Base-by-base conservation (phyloP, 148 eudicot species). In the Cornus kousa region DNA sequence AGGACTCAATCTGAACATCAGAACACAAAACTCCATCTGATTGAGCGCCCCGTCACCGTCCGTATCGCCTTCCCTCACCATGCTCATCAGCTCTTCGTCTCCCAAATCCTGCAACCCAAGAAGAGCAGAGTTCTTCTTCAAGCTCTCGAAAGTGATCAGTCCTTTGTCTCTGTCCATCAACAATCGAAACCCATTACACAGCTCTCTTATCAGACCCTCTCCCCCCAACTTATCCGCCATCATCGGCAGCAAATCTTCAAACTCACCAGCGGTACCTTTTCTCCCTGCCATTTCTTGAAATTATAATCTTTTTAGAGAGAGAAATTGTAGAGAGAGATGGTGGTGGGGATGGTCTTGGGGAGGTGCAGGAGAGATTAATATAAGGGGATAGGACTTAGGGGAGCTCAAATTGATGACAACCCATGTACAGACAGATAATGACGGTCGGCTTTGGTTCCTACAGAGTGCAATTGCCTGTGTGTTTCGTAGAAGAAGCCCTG, bases 1-100 rank as follows among this genome's bases (percentile, higher is more conserved):
- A 1, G 87, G 87, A 48, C 87, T 85, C 67, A 85, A 71, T 77
- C 87, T 82, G 67, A 82, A 85, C 88, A 85, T 85, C 22, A 85
- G 66, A 62, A 85, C 85, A 24, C 85, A 85, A 64, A 85, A 85
- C 71, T 85, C 87, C 85, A 85, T 85, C 77, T 85, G 74, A 74
- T 80, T 82, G 32, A 85, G 81, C 0, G 75, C 87, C 2, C 88
- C 85, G 53, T 85, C 88, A 39, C 88, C 83, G 66, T 82, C 70
- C 33, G 71, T 7, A 74, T 85, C 88, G 0, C 88, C 88, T 73
- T 85, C 85, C 13, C 40, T 77, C 22, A 85, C n/a, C 88, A 85
- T 85, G 46, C 79, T 77, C 85, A 13, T 5, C 7, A 85, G 59
- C 75, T 85, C 85, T n/a, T 82, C 85, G 22, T 85, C 87, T 3